phyloP scores from a whole-genome alignment of 805 yeast genomes.

The Sugiyamaella marilandica region DNA sequence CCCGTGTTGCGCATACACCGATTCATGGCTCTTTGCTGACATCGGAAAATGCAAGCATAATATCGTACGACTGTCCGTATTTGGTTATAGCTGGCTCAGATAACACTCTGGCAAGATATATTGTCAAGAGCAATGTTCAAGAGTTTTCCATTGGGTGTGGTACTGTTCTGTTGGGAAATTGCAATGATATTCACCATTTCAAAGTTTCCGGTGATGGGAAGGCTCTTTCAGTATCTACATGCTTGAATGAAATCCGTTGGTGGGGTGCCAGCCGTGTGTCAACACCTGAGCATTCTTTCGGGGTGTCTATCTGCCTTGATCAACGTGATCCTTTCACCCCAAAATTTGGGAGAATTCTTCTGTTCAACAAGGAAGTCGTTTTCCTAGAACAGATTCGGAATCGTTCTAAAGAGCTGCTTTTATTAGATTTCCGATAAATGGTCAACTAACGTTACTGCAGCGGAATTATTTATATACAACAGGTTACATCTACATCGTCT shows the following conservation, averaged over 20 bases:
- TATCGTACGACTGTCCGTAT: constrained; percentile 12
- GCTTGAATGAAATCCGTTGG: constrained; percentile 11
- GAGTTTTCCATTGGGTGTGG: not conserved
- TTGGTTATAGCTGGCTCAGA: constrained; percentile 9
- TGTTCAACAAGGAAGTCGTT: not conserved
- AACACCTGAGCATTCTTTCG: too few relatives aligned
- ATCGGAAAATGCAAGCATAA: not conserved
- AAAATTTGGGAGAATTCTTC: not conserved
- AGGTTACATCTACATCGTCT: too few relatives aligned
- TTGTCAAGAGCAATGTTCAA: not conserved
- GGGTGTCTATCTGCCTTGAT: too few relatives aligned
- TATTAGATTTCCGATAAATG: not conserved
- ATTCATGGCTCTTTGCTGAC: not conserved
- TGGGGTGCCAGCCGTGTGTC: constrained; percentile 9
- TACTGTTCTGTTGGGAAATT: constrained; percentile 12
- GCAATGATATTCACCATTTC: constrained; percentile 6
- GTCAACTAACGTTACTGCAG: not conserved
- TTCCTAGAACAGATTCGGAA: not conserved
- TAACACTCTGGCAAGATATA: constrained; percentile 6
- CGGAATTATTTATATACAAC: too few relatives aligned
- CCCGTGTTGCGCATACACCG: constrained; percentile 1
- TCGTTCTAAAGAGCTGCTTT: not conserved
- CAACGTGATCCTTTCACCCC: not conserved
- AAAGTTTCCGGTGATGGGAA: constrained; percentile 3
- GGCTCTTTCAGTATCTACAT: constrained; percentile 11